Base-by-base conservation (phyloP, 768 basidiomycete genomes). In the Boletellus ananas region DNA sequence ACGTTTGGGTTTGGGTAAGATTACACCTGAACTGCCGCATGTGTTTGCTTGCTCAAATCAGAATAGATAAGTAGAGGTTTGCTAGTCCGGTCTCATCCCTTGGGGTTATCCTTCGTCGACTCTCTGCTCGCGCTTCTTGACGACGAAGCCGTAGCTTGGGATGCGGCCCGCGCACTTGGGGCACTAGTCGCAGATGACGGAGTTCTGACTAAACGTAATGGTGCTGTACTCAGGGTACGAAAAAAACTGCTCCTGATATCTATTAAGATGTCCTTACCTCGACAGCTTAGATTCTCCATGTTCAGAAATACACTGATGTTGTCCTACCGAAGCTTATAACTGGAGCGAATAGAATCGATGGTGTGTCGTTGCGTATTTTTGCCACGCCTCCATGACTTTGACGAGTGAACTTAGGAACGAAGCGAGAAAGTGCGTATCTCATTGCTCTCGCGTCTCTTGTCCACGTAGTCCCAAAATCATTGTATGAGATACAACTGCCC, bases 371-470 rank as follows among this genome's bases (percentile, higher is more conserved):
- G 10, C 11, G 25, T 27, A 47, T 14, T 27, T 11, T 31, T 36
- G 14, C 25, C 20, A 34, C 9, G 37, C 51, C 14, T 27, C 12
- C 13, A 31, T 38, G 31, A 36, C 12, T 20, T 46, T 51, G 43
- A 51, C 8, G 17, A 23, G 33, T 43, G 12, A 34, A 18, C 34
- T 3, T 50, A 87, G 86, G 79, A 43, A 58, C 77, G 2, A 62
- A 61, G 11, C 70, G 74, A 51, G 87, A 84, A 63, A 78, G 75
- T 2, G 81, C 90, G 1, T 83, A 87, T 64, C 79, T 98, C 3
- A 83, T 93, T 33, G 92, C 92, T 3, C 76, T 98, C 25, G 83
- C 88, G 0, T 84, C 85, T 18, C 73, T 98, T 9, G 79, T 97
- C 55, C 84, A 81, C 52, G 79, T 87, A 8, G 78, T 91, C 13